These are phyloP conservation scores for Termitomyces sp. DNA, from an alignment of 768 basidiomycete genomes.

Conservation along the genomic window DNA sequence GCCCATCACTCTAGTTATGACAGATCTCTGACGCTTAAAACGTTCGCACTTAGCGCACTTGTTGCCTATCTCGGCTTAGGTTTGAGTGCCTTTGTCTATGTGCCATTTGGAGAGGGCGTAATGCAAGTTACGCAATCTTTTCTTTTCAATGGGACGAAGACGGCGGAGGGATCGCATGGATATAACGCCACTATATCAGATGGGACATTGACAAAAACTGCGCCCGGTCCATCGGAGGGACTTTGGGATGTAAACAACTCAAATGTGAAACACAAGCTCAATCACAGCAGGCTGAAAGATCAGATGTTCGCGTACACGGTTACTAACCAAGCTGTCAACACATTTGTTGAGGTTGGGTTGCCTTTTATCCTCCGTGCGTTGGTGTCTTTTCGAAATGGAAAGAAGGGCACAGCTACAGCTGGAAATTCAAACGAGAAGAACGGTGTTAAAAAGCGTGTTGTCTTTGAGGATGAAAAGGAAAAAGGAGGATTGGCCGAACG, in stretches of 20 bases:
- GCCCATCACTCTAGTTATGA: constrained; percentile 72
- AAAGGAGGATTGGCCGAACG: constrained; percentile 62
- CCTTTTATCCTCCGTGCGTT: constrained; percentile 73
- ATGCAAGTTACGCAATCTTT: constrained; percentile 56
- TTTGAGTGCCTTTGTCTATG: constrained; percentile 93
- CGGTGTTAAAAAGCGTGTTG: constrained; percentile 60
- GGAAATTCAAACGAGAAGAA: constrained; percentile 13
- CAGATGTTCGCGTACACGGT: constrained; percentile 95
- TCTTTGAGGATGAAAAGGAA: constrained; percentile 66
- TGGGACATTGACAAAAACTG: constrained; percentile 12
- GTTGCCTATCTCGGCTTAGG: constrained; percentile 91
- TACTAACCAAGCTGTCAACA: constrained; percentile 81
- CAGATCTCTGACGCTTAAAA: constrained; percentile 83
- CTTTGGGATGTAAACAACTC: constrained; percentile 53
- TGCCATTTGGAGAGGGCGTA: constrained; percentile 85
- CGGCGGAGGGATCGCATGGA: constrained; percentile 5
- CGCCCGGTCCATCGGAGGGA: constrained; percentile 11
- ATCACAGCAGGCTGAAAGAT: constrained; percentile 69
- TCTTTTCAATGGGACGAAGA: constrained; percentile 30
- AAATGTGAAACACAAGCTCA: constrained; percentile 55
- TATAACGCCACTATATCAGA: constrained; percentile 27
- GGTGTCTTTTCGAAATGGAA: constrained; percentile 39
- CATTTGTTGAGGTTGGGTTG: constrained; percentile 74
- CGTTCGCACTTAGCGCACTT: constrained; percentile 83
- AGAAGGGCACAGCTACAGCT: constrained; percentile 28